These are phyloP conservation scores for Cubamyces sp. DNA, from an alignment of 768 basidiomycete genomes.

Conservation along the genomic window DNA sequence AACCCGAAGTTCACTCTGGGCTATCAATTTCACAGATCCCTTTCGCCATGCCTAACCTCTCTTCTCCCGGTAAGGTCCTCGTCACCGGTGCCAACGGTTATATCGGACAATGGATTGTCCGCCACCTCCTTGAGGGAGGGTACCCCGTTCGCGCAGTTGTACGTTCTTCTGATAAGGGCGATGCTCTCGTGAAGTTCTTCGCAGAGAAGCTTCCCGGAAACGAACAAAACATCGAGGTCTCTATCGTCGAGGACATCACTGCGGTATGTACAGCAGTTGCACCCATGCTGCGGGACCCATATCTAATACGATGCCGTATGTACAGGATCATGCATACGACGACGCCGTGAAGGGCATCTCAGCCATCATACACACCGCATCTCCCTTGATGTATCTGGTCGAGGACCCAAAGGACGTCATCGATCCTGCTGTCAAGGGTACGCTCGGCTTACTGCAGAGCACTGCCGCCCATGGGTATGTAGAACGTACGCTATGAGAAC, in stretches of 20 bases:
- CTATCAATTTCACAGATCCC: too few relatives aligned
- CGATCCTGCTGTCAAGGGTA: slow-evolving; percentile 73
- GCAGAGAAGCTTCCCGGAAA: neutral
- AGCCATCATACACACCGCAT: slow-evolving; percentile 69
- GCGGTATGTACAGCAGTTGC: neutral
- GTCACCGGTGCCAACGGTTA: slow-evolving; percentile 61
- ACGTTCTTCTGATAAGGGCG: slow-evolving; percentile 57
- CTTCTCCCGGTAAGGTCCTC: slow-evolving; percentile 41
- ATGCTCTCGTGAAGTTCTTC: slow-evolving; percentile 55
- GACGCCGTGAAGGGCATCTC: slow-evolving; percentile 55
- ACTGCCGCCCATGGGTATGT: slow-evolving; percentile 55
- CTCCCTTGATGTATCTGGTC: slow-evolving; percentile 54
- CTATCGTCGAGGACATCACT: slow-evolving; percentile 1
- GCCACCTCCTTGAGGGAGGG: slow-evolving; percentile 57
- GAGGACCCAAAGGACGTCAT: slow-evolving; percentile 58
- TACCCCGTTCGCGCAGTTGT: slow-evolving; percentile 66
- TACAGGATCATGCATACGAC: neutral
- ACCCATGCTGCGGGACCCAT: neutral
- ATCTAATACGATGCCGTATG: neutral
- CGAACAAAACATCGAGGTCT: neutral
- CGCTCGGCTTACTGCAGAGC: slow-evolving; percentile 61
- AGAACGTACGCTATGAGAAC: too few relatives aligned
- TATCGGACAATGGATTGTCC: slow-evolving; percentile 59
- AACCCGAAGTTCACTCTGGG: too few relatives aligned
- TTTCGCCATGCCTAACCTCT: slow-evolving; percentile 37